Percentiles rank a stretch among this genome's conserved stretches.
phyloP scores from a whole-genome alignment of 257 asterid species.

The Forsythia suspensa region DNA sequence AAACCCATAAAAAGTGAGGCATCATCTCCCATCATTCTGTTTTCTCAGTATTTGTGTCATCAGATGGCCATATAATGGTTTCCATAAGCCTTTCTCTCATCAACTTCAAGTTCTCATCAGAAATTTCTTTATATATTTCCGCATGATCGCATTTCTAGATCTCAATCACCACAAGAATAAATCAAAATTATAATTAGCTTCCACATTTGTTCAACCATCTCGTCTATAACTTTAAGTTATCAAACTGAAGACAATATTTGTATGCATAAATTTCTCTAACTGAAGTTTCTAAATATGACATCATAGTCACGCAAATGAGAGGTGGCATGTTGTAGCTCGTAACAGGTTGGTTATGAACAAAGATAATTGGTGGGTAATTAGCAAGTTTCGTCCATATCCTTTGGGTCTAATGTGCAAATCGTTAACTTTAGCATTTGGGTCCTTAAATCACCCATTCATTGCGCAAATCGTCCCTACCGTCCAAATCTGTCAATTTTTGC shows the following conservation, averaged over 20 bases:
- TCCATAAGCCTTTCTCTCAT: constrained; percentile 70
- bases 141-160: constrained; percentile 60
- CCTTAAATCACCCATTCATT: no score
- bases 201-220: not conserved
- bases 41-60: constrained; percentile 36
- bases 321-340: no score
- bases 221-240: not conserved
- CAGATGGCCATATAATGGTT: constrained; percentile 61
- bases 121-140: constrained; percentile 50
- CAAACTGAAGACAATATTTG: not conserved
- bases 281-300: not conserved
- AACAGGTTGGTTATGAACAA: no score
- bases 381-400: no score
- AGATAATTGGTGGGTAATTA: not conserved
- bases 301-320: not conserved
- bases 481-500: no score
- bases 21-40: constrained; percentile 23
- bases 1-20: not conserved
- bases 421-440: no score
- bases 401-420: no score
- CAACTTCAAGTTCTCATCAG: constrained; percentile 61
- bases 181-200: not conserved
- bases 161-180: not conserved
- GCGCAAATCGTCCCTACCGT: no score
- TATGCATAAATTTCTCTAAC: not conserved